Conservation (phyloP, 768 basidiomycete species). For the Chiua virens region DNA sequence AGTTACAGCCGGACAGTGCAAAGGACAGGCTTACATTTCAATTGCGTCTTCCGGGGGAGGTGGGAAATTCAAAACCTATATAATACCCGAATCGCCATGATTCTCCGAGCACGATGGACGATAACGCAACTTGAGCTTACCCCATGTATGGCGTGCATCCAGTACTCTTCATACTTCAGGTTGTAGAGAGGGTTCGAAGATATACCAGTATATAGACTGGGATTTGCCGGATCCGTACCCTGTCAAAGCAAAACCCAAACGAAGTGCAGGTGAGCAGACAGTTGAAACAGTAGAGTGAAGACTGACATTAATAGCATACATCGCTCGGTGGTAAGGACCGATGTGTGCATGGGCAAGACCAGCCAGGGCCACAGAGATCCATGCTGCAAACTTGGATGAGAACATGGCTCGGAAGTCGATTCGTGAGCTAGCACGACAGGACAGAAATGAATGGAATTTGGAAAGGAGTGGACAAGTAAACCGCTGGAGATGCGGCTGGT, state of each 20-base stretch:
- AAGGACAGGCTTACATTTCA: conserved; percentile 7
- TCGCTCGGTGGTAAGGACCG: not conserved
- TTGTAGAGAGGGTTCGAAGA: not conserved
- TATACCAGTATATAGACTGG: not conserved
- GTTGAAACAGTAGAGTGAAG: not conserved
- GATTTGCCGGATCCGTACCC: not conserved
- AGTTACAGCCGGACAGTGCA: not conserved
- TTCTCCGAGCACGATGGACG: not conserved
- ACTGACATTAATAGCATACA: conserved; percentile 12
- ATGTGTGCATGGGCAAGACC: conserved; percentile 11
- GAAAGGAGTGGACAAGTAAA: not conserved
- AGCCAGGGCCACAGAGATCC: conserved; percentile 11
- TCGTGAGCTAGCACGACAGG: conserved; percentile 10
- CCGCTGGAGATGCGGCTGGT: not conserved
- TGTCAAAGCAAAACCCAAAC: not conserved
- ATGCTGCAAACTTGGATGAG: not conserved
- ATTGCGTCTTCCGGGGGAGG: not conserved
- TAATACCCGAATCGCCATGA: not conserved
- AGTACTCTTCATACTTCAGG: not conserved
- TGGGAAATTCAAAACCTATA: conserved; percentile 6
- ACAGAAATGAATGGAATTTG: not conserved
- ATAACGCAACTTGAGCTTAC: conserved; percentile 3
- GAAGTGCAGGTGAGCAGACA: not conserved
- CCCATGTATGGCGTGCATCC: not conserved
- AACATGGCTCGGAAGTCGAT: not conserved